These are phyloP conservation scores for Eucalyptus regnans DNA, from an alignment of 345 rosid species.

Conservation along the genomic window DNA sequence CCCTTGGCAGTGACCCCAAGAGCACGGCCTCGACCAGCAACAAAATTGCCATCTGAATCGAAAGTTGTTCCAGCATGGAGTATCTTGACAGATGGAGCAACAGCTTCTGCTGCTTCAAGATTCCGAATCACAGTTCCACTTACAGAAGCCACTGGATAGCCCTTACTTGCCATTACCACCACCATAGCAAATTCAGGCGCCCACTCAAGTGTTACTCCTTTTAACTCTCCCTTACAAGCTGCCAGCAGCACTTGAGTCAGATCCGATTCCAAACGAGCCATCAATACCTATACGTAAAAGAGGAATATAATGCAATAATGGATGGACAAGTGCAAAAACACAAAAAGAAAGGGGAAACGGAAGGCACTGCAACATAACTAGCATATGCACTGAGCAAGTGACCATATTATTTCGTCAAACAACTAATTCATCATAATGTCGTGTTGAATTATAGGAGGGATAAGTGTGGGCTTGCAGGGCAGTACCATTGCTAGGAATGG, in stretches of 20 bases:
- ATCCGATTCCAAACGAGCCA: constrained; percentile 85
- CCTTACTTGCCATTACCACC: constrained; percentile 92
- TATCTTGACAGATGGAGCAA: constrained; percentile 51
- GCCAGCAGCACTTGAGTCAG: constrained; percentile 70
- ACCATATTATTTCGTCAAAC: neutral
- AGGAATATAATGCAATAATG: neutral
- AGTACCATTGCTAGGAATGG: neutral
- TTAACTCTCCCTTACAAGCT: constrained; percentile 69
- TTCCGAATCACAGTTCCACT: constrained; percentile 54
- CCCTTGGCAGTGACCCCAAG: constrained; percentile 81
- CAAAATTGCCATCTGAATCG: constrained; percentile 44
- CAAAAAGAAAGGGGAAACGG: neutral
- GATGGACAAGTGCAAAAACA: neutral
- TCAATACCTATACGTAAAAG: constrained; percentile 34
- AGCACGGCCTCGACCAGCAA: constrained; percentile 79
- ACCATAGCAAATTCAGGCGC: constrained; percentile 85
- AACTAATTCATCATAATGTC: neutral
- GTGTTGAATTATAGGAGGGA: neutral
- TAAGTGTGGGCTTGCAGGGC: neutral
- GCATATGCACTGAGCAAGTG: neutral
- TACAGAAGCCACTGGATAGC: constrained; percentile 74
- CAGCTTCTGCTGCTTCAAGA: constrained; percentile 68
- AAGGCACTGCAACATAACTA: neutral
- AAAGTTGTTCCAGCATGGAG: constrained; percentile 77
- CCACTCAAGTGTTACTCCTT: constrained; percentile 58